Percentiles rank a stretch among this genome's conserved stretches.
Evolutionary conservation across 2,329 filamentous ascomycete genomes (phyloP).

Genomic region (Chaetomium sp.): DNA sequence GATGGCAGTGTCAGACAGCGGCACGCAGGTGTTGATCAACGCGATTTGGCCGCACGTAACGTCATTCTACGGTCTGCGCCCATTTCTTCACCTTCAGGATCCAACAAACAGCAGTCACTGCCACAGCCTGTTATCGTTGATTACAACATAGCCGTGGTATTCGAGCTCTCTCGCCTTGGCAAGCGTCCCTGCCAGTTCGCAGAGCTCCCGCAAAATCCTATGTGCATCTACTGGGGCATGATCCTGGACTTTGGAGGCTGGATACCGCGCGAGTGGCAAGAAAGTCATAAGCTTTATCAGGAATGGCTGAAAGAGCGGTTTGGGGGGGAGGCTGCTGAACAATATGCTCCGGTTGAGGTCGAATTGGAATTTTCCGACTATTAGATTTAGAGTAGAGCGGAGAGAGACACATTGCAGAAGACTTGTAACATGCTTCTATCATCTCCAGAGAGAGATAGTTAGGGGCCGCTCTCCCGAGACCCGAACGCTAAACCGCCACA

Average conservation of each 20-base stretch:
- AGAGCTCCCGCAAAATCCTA: slow-evolving; percentile 1
- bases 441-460: too few species aligned
- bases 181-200: not conserved
- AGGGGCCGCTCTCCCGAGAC: too few species aligned
- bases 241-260: slow-evolving; percentile 1
- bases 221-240: slow-evolving; percentile 2
- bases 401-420: too few species aligned
- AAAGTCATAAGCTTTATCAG: not conserved
- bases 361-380: not conserved
- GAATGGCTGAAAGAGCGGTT: slow-evolving; percentile 3
- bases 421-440: too few species aligned
- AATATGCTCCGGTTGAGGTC: slow-evolving; percentile 1
- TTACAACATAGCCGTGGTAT: slow-evolving; percentile 1
- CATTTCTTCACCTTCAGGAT: not conserved
- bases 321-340: not conserved
- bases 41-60: slow-evolving; percentile 8
- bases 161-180: not conserved
- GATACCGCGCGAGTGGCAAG: not conserved
- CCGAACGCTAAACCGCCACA: slow-evolving; percentile 20
- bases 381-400: too few species aligned
- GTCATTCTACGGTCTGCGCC: not conserved
- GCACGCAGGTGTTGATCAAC: slow-evolving; percentile 3
- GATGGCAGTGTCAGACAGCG: not conserved
- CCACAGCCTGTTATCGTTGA: slow-evolving; percentile 3
- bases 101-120: not conserved